Conservation (phyloP, 2,329 filamentous ascomycete genomes). For the Fusarium sp. region DNA sequence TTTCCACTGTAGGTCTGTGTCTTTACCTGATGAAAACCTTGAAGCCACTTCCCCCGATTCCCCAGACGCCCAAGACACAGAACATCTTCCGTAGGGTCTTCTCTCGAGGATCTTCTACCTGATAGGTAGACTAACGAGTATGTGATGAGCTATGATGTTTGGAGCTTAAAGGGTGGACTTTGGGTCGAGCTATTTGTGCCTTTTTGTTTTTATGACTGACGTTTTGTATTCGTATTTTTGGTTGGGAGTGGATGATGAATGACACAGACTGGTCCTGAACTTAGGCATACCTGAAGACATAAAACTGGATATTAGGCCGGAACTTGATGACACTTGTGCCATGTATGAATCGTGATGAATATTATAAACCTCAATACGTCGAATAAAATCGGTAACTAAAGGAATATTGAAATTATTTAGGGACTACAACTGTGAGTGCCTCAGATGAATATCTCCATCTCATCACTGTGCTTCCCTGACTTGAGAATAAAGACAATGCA, state of each 20-base stretch:
- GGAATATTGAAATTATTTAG: fast-evolving
- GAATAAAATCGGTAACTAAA: background rate
- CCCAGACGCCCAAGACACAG: background rate
- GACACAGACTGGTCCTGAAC: background rate
- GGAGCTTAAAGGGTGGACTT: too few relatives aligned
- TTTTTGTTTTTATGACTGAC: background rate
- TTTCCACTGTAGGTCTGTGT: background rate
- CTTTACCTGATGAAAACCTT: background rate
- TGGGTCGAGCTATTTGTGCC: fast-evolving
- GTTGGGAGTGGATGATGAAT: too few relatives aligned
- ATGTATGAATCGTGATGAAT: background rate
- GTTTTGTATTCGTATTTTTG: background rate
- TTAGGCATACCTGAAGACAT: too few relatives aligned
- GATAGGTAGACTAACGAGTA: background rate
- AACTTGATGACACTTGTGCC: background rate
- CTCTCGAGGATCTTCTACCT: background rate
- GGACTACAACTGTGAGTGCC: too few relatives aligned
- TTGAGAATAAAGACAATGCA: too few relatives aligned
- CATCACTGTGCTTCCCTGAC: background rate
- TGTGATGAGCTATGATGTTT: too few relatives aligned
- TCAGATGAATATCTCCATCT: background rate
- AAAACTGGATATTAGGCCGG: background rate
- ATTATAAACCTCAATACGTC: fast-evolving
- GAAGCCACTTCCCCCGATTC: background rate
- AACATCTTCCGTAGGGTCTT: background rate